Evolutionary conservation across 306 rosid genomes (phyloP).

Genomic region (Aeschynomene evenia): DNA sequence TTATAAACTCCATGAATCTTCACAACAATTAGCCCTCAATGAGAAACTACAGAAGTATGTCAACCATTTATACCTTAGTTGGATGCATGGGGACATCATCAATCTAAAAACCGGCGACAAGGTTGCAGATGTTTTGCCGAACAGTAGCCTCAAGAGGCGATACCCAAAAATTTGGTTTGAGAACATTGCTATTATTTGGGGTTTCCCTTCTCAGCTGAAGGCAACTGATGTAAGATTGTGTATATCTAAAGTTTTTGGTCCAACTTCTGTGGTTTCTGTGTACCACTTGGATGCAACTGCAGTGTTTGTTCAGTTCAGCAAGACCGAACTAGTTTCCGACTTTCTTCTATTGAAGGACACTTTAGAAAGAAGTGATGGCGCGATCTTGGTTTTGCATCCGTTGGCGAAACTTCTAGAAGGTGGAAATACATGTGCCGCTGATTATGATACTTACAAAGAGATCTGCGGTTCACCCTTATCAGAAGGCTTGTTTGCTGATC

Average conservation of each 20-base stretch:
- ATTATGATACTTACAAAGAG: constrained; percentile 69
- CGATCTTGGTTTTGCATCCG: constrained; percentile 70
- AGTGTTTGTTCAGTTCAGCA: constrained; percentile 66
- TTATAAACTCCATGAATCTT: constrained; percentile 44
- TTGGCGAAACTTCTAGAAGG: constrained; percentile 65
- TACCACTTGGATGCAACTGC: constrained; percentile 80
- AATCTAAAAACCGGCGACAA: constrained; percentile 63
- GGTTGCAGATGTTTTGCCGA: constrained; percentile 38
- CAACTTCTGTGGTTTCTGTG: constrained; percentile 51
- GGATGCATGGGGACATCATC: constrained; percentile 74
- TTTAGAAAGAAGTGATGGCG: constrained; percentile 59
- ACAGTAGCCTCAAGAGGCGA: constrained; percentile 39
- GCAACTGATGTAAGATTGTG: constrained; percentile 58
- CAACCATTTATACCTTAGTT: constrained; percentile 79
- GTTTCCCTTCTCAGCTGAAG: constrained; percentile 63
- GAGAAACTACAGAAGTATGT: constrained; percentile 62
- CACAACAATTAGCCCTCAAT: constrained; percentile 51
- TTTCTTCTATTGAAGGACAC: constrained; percentile 67
- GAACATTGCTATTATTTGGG: constrained; percentile 77
- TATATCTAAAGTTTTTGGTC: constrained; percentile 68
- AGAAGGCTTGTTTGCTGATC: constrained; percentile 64
- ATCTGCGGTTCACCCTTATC: constrained; percentile 69
- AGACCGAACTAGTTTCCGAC: constrained; percentile 54
- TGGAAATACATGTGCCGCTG: constrained; percentile 65
- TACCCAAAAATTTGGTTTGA: constrained; percentile 50